Evolutionary conservation across 2,329 filamentous ascomycete species (phyloP).

Genomic region (Beauveria bassiana): DNA sequence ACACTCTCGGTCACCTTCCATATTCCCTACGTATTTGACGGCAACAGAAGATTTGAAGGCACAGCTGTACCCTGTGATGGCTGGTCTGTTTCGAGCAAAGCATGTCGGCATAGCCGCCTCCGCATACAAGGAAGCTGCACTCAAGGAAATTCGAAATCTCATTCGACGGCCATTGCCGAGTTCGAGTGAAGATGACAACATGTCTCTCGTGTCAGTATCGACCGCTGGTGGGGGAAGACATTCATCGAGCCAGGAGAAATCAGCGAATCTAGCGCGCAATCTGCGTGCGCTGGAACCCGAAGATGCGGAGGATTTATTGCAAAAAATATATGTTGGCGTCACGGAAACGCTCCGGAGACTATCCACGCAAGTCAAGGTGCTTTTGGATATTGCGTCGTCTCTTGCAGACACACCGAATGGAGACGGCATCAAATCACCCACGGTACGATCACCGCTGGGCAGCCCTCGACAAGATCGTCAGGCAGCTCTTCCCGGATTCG

Average conservation of each 20-base stretch:
- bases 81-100: slow-evolving; percentile 72
- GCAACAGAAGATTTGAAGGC: slow-evolving; percentile 63
- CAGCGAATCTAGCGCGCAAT: slow-evolving; percentile 78
- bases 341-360: slow-evolving; percentile 80
- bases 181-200: slow-evolving; percentile 87
- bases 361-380: slow-evolving; percentile 83
- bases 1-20: slow-evolving; percentile 58
- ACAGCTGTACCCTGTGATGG: slow-evolving; percentile 62
- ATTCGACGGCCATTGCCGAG: slow-evolving; percentile 82
- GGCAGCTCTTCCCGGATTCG: slow-evolving; percentile 25
- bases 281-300: slow-evolving; percentile 73
- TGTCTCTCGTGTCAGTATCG: slow-evolving; percentile 79
- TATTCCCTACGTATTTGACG: slow-evolving; percentile 70
- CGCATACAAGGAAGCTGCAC: slow-evolving; percentile 72
- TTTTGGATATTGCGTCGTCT: slow-evolving; percentile 87
- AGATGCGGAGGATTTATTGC: slow-evolving; percentile 76
- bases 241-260: slow-evolving; percentile 79
- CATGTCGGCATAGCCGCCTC: slow-evolving; percentile 76
- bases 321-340: slow-evolving; percentile 77
- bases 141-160: slow-evolving; percentile 78
- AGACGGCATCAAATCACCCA: slow-evolving; percentile 39
- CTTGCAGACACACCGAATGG: slow-evolving; percentile 38
- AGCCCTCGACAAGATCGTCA: slow-evolving; percentile 38
- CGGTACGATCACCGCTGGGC: slow-evolving; percentile 42
- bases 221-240: slow-evolving; percentile 63